phyloP scores from a whole-genome alignment of 2,329 filamentous ascomycete species.

The Nemania sp. region DNA sequence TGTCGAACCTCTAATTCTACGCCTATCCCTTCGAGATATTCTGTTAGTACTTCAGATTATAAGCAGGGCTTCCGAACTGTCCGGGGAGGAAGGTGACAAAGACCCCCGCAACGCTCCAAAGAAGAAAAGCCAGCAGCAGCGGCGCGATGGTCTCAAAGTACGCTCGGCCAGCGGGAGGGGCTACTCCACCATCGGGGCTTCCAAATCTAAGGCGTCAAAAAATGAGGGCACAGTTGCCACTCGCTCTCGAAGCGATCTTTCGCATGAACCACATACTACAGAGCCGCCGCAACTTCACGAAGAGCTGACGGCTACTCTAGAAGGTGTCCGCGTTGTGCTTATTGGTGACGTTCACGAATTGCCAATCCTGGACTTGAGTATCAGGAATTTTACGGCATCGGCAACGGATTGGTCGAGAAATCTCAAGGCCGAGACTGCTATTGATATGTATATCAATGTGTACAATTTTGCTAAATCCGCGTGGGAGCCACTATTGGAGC shows the following conservation, averaged over 20 bases:
- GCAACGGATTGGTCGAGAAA: constrained; percentile 91
- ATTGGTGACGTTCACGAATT: constrained; percentile 96
- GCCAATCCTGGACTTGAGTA: constrained; percentile 89
- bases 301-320: constrained; percentile 82
- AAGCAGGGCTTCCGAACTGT: constrained; percentile 86
- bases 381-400: constrained; percentile 84
- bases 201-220: constrained; percentile 47
- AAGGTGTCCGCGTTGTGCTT: constrained; percentile 87
- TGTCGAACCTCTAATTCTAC: constrained; percentile 86
- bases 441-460: constrained; percentile 93
- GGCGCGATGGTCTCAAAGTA: constrained; percentile 55
- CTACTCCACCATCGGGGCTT: constrained; percentile 53
- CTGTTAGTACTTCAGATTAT: constrained; percentile 91
- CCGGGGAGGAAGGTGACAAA: constrained; percentile 61
- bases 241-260: constrained; percentile 35
- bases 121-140: constrained; percentile 60
- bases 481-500: constrained; percentile 95
- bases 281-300: constrained; percentile 56
- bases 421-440: constrained; percentile 83
- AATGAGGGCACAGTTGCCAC: constrained; percentile 41
- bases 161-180: constrained; percentile 61
- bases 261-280: constrained; percentile 38
- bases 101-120: constrained; percentile 50
- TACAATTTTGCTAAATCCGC: constrained; percentile 99
- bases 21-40: constrained; percentile 92